These are phyloP conservation scores for Melanogaster broomeanus DNA, from an alignment of 768 basidiomycete genomes.

Conservation along the genomic window DNA sequence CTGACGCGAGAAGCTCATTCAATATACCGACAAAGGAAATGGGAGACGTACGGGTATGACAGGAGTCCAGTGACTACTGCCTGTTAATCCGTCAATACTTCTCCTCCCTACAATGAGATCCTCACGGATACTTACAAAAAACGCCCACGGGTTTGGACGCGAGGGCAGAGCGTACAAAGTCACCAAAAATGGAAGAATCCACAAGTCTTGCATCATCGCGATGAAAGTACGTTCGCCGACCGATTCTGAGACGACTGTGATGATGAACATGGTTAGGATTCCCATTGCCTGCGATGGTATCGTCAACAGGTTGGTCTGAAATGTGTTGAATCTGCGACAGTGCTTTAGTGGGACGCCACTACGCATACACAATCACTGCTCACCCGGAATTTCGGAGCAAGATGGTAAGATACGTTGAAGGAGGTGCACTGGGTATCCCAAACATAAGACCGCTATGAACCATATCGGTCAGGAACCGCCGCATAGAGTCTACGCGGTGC, in stretches of 20 bases:
- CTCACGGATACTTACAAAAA: slow-evolving; percentile 41
- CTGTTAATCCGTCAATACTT: slow-evolving; percentile 21
- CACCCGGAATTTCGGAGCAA: slow-evolving; percentile 56
- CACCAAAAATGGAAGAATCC: slow-evolving; percentile 63
- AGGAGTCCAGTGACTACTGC: slow-evolving; percentile 45
- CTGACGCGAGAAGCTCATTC: slow-evolving; percentile 18
- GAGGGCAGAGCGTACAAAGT: slow-evolving; percentile 51
- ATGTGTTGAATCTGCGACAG: slow-evolving; percentile 51
- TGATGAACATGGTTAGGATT: slow-evolving; percentile 52
- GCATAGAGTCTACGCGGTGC: background rate
- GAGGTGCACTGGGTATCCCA: slow-evolving; percentile 49
- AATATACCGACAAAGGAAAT: background rate
- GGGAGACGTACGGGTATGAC: slow-evolving; percentile 42
- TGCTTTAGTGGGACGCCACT: background rate
- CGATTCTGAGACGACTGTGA: slow-evolving; percentile 52
- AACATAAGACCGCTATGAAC: slow-evolving; percentile 49
- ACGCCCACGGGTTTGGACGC: slow-evolving; percentile 53
- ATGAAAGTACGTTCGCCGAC: slow-evolving; percentile 56
- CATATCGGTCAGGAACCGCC: background rate
- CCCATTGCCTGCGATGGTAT: slow-evolving; percentile 56
- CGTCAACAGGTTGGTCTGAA: slow-evolving; percentile 58
- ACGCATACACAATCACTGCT: background rate
- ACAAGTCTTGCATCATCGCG: slow-evolving; percentile 55
- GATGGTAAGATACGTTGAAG: slow-evolving; percentile 58
- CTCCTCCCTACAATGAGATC: background rate